phyloP scores from a whole-genome alignment of 805 yeast species.

The Lipomyces spencermartinsiae region DNA sequence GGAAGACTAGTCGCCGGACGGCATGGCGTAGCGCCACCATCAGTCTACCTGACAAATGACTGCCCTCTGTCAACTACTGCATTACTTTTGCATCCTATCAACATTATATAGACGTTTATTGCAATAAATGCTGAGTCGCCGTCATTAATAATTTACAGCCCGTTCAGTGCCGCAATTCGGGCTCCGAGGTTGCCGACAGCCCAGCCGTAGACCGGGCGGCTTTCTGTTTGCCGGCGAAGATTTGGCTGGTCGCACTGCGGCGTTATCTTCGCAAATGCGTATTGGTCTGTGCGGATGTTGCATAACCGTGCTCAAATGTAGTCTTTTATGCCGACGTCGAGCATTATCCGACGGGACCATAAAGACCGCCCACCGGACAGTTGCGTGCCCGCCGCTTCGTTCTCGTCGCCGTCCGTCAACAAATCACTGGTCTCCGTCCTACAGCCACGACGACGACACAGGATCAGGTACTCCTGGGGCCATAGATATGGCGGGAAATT shows the following conservation, averaged over 20 bases:
- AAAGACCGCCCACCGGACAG: neutral
- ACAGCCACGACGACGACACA: neutral
- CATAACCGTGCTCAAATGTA: neutral
- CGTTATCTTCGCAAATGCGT: neutral
- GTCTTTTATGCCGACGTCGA: neutral
- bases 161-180: neutral
- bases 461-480: neutral
- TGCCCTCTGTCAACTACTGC: neutral
- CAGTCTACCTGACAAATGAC: neutral
- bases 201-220: neutral
- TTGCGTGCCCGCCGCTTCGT: neutral
- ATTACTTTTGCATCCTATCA: no score
- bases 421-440: neutral
- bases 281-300: neutral
- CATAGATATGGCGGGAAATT: neutral
- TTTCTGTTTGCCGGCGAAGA: neutral
- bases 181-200: neutral
- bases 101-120: neutral
- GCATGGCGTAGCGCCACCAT: no score
- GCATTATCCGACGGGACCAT: neutral
- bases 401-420: neutral
- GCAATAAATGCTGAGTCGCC: neutral
- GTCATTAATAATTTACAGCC: no score
- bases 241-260: neutral
- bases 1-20: no score